Evolutionary conservation across 192 early-diverging fungal species (phyloP), one percentile per base, ranked within the genome.

Genomic region (Globomyces pollinis-pini): DNA sequence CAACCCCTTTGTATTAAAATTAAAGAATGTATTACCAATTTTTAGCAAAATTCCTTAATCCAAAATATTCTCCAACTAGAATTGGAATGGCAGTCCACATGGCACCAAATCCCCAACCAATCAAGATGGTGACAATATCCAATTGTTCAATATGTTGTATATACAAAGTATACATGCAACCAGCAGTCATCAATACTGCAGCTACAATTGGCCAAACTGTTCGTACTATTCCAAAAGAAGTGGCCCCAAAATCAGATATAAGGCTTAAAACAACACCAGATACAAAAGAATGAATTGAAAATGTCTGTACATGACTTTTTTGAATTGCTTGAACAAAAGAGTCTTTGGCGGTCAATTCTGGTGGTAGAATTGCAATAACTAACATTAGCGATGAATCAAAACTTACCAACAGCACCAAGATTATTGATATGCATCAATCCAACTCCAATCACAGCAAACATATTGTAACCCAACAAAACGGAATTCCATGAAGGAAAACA

Each of bases 51-150:
- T 50, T 5, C 7, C 1, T 5, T 16, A 9, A 15, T 26, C 53
- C 53, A 55, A 55, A 55, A n/a, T 0, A 55, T n/a, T 55, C n/a
- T 5, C 53, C 53, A n/a, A 55, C 53, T n/a, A 55, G n/a, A 9
- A 55, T n/a, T 26, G 53, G 53, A 1, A 5, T 15, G 0, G 20
- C 49, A 13, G 53, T 55, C 18, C 18, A 55, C n/a, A 30, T 50
- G 0, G 7, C 5, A 11, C 53, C 53, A 55, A 44, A 55, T n/a
- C 13, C 5, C 18, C 9, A 8, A 9, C 21, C 53, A 55, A 55
- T 55, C 7, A 55, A 8, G 49, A 55, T 8, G 0, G 53, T 11
- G 21, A 55, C 53, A 11, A 50, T 30, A 12, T 50, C 7, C 7
- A 55, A n/a, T 26, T 30, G 41, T 8, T 20, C 18, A 8, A 55